Percentiles rank a stretch among this genome's conserved stretches.
Conservation (phyloP, 257 asterid species). For the Solanum piurae region DNA sequence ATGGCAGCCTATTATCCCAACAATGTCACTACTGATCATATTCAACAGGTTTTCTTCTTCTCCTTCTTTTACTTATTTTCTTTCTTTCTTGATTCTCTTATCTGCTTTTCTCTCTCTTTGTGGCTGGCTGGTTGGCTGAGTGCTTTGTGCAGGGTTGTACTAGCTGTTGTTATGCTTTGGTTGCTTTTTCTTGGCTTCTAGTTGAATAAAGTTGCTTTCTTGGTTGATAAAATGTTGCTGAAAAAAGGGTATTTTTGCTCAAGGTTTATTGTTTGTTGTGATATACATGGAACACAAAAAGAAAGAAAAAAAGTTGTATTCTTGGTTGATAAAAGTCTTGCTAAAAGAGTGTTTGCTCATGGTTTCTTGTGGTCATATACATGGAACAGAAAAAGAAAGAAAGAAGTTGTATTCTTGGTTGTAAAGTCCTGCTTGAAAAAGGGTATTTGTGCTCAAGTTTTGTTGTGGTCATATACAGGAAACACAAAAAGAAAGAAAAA, state of each 20-base stretch:
- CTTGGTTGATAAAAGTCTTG: neutral
- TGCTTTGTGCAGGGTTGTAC: neutral
- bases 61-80: neutral
- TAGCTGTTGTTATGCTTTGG: neutral
- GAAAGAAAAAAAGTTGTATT: neutral
- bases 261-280: neutral
- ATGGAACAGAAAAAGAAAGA: no score
- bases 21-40: conserved; percentile 98
- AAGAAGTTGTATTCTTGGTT: neutral
- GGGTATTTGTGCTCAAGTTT: neutral
- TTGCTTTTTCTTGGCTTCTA: neutral
- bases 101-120: neutral
- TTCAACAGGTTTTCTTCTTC: conserved; percentile 68
- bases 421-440: neutral
- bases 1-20: conserved; percentile 96
- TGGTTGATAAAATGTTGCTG: neutral
- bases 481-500: neutral
- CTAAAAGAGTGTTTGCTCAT: neutral
- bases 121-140: neutral
- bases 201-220: neutral
- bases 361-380: neutral
- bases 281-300: neutral
- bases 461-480: neutral
- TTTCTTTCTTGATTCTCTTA: neutral
- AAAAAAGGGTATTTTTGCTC: neutral